Evolutionary conservation across 805 yeast species (phyloP).

Genomic region (Monosporozyma siamensis): DNA sequence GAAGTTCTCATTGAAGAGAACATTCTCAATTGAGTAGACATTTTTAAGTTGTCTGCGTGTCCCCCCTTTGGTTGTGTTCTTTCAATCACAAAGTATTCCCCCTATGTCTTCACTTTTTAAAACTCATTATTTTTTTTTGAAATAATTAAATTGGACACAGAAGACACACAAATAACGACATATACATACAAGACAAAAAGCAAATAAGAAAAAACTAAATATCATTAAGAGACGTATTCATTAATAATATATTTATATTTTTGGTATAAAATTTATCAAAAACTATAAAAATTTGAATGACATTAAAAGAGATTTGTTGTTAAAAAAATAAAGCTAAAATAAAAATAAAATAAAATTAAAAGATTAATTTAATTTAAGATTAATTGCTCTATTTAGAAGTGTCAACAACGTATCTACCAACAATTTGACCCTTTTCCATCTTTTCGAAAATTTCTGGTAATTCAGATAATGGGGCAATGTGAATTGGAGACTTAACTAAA

Average conservation of each 20-base stretch:
- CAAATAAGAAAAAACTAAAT: too few species aligned
- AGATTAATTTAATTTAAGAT: constrained; percentile 6
- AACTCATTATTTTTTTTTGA: too few species aligned
- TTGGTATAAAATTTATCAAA: not conserved
- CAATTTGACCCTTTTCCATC: constrained; percentile 78
- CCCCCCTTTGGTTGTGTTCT: too few species aligned
- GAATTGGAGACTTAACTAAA: constrained; percentile 61
- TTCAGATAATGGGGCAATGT: constrained; percentile 65
- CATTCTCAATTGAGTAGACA: not conserved
- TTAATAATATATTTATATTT: not conserved
- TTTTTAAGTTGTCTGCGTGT: too few species aligned
- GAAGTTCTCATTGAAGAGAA: not conserved
- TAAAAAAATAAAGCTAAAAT: not conserved
- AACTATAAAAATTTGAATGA: constrained; percentile 1
- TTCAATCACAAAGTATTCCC: too few species aligned
- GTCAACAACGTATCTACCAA: constrained; percentile 84
- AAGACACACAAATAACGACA: too few species aligned
- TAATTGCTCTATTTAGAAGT: constrained; percentile 54
- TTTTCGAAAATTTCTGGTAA: constrained; percentile 58
- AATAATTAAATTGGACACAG: too few species aligned
- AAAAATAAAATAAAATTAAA: constrained; percentile 7
- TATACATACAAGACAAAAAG: not conserved
- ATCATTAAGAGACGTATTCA: constrained; percentile 1
- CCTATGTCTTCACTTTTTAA: too few species aligned
- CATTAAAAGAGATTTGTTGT: not conserved